These are phyloP conservation scores for Craspedostauros australis DNA, from an alignment of 108 stramenopile species.

Conservation along the genomic window DNA sequence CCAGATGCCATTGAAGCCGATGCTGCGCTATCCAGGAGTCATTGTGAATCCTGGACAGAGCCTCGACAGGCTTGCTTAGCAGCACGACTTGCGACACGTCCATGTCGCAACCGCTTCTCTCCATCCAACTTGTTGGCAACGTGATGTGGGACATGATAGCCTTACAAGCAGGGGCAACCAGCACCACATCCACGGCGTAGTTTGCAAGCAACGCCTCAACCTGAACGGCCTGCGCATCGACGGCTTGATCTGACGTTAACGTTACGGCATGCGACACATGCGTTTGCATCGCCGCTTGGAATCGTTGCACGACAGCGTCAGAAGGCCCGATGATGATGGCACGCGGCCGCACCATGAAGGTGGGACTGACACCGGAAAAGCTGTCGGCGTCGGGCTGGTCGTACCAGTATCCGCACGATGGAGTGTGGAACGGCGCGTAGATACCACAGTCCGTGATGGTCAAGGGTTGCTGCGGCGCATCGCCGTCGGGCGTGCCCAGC, in stretches of 20 bases:
- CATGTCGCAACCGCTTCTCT: constrained; percentile 7
- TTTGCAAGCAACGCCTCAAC: constrained; percentile 26
- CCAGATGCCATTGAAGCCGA: constrained; percentile 21
- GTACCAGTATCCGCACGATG: constrained; percentile 74
- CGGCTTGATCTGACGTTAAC: constrained; percentile 16
- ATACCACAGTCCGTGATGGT: constrained; percentile 74
- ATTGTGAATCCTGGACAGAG: constrained; percentile 18
- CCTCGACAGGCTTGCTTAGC: constrained; percentile 37
- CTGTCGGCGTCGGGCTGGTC: constrained; percentile 70
- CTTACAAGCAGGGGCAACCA: constrained; percentile 69
- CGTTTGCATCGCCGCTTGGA: constrained; percentile 33
- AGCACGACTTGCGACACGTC: constrained; percentile 29
- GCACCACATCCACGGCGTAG: constrained; percentile 57
- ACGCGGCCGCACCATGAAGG: constrained; percentile 67
- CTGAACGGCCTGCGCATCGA: constrained; percentile 10
- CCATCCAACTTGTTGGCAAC: constrained; percentile 40
- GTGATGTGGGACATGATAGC: constrained; percentile 8
- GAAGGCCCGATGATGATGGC: constrained; percentile 61
- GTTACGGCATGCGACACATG: background rate
- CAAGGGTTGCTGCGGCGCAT: constrained; percentile 38
- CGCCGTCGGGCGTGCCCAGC: constrained; percentile 14
- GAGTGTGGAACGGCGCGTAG: constrained; percentile 39
- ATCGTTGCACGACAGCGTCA: constrained; percentile 34
- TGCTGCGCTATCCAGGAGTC: constrained; percentile 54
- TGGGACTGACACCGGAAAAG: constrained; percentile 58